Percentiles rank a stretch among this genome's conserved stretches.
These are phyloP conservation scores for Trichophyton rubrum DNA, from an alignment of 2,329 filamentous ascomycete genomes.

Conservation along the genomic window DNA sequence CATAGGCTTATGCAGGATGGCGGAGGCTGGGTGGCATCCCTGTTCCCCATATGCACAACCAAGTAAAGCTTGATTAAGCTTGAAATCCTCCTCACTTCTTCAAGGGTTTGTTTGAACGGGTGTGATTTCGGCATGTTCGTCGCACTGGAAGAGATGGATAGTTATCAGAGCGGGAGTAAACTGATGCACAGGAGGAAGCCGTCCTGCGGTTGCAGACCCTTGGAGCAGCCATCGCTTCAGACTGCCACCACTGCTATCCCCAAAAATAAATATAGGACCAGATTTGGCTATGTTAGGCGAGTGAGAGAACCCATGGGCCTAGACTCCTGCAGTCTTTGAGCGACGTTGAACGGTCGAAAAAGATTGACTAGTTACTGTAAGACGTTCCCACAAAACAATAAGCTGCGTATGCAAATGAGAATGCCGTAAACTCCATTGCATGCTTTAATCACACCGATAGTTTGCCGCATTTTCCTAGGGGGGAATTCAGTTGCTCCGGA, in stretches of 20 bases:
- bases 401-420: not conserved
- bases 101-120: not conserved
- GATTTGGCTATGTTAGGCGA: not conserved
- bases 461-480: not conserved
- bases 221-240: not conserved
- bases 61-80: slow-evolving; percentile 3
- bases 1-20: slow-evolving; percentile 2
- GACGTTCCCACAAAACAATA: not conserved
- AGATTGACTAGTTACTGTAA: not conserved
- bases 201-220: not conserved
- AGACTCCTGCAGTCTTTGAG: not conserved
- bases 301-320: not conserved
- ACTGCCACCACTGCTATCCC: not conserved
- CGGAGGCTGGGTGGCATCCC: not conserved
- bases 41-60: not conserved
- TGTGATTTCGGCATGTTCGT: not conserved
- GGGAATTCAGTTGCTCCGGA: not conserved
- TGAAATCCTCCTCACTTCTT: not conserved
- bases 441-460: not conserved
- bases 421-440: not conserved
- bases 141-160: not conserved
- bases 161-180: too few species aligned
- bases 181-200: not conserved
- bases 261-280: not conserved
- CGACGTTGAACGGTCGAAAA: not conserved